These are phyloP conservation scores for Glycine soja DNA, from an alignment of 306 rosid genomes.

Conservation along the genomic window DNA sequence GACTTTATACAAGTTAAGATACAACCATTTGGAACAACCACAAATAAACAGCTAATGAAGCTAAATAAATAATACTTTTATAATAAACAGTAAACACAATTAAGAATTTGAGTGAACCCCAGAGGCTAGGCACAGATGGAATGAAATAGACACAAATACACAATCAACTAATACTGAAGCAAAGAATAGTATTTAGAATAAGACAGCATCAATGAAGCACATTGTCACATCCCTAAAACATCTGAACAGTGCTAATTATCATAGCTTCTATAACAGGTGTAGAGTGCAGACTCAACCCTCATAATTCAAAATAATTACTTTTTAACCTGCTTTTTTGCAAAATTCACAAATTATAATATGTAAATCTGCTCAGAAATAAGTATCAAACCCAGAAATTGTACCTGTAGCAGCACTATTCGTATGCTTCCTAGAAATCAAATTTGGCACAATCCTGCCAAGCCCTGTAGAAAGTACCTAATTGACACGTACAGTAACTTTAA, in stretches of 20 bases:
- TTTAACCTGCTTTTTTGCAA: not conserved
- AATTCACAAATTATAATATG: constrained; percentile 16
- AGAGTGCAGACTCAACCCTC: not conserved
- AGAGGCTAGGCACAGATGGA: constrained; percentile 26
- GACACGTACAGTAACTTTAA: constrained; percentile 51
- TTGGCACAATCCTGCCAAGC: constrained; percentile 97
- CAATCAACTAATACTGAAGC: no score
- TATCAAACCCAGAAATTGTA: constrained; percentile 45
- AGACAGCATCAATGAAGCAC: not conserved
- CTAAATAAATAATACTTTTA: not conserved
- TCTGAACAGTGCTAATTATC: not conserved
- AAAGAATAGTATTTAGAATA: constrained; percentile 15
- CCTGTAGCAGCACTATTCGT: constrained; percentile 99
- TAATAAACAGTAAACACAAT: not conserved
- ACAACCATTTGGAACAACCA: constrained; percentile 6
- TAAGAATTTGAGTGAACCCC: constrained; percentile 9
- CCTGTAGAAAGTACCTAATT: constrained; percentile 96
- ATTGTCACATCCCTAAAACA: constrained; percentile 15
- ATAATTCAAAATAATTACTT: not conserved
- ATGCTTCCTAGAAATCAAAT: constrained; percentile 98
- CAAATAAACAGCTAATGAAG: constrained; percentile 30
- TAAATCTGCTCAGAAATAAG: constrained; percentile 4
- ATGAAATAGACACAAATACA: constrained; percentile 18
- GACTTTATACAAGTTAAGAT: not conserved
- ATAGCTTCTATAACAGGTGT: constrained; percentile 19